Conservation (phyloP, 139 green algal species). For the Chlorella vulgaris region DNA sequence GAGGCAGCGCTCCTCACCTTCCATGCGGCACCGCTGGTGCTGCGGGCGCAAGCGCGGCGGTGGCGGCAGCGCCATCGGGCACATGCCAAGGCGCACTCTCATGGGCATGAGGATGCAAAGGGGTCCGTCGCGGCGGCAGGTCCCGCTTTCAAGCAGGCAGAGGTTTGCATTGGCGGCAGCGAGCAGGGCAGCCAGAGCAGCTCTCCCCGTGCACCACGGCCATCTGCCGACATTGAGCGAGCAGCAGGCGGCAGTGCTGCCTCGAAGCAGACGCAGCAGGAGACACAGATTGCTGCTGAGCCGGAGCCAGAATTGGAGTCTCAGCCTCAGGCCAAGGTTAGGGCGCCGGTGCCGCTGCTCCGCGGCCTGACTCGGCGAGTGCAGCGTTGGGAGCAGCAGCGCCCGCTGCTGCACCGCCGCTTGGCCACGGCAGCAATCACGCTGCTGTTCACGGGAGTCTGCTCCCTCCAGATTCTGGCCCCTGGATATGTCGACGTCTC, state of each 20-base stretch:
- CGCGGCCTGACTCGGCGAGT: conserved; percentile 7
- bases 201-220: not conserved
- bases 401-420: conserved; percentile 10
- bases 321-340: not conserved
- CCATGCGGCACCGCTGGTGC: not conserved
- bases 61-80: not conserved
- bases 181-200: not conserved
- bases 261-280: not conserved
- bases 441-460: conserved; percentile 4
- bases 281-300: too few species aligned
- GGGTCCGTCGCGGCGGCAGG: too few species aligned
- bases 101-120: too few species aligned
- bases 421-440: conserved; percentile 4
- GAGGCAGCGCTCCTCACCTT: conserved; percentile 12
- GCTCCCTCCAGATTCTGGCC: conserved; percentile 26
- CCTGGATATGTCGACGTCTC: conserved; percentile 21
- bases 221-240: not conserved
- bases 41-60: not conserved
- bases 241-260: not conserved
- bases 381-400: conserved; percentile 13
- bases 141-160: not conserved
- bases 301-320: not conserved
- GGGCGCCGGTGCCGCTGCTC: not conserved
- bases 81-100: not conserved
- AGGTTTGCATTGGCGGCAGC: not conserved